Percentiles rank a stretch among this genome's conserved stretches.
Evolutionary conservation across 306 rosid genomes (phyloP).

Genomic region (Sesbania bispinosa): DNA sequence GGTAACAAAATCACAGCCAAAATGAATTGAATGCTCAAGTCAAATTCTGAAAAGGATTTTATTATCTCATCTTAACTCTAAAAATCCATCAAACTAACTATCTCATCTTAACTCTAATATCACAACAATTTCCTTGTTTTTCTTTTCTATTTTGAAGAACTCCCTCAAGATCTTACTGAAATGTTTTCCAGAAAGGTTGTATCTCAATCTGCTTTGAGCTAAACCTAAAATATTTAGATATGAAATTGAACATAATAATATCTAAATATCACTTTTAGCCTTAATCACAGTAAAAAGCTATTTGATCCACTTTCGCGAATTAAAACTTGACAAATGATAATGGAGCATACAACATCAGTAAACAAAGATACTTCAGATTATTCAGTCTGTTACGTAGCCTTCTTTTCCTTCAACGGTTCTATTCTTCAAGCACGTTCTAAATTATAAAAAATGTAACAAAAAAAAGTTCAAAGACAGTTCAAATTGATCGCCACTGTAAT

Average conservation of each 20-base stretch:
- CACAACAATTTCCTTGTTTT: background rate
- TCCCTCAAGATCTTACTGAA: background rate
- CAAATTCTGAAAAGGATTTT: background rate
- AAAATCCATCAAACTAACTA: too few relatives aligned
- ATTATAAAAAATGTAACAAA: background rate
- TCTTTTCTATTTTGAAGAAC: background rate
- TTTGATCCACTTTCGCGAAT: background rate
- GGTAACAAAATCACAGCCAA: background rate
- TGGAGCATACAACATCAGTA: background rate
- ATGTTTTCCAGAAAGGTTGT: background rate
- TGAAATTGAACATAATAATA: background rate
- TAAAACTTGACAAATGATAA: background rate
- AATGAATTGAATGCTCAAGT: background rate
- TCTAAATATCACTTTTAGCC: background rate
- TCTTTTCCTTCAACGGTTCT: background rate
- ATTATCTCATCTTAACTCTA: background rate
- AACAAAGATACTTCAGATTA: background rate
- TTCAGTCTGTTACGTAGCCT: background rate
- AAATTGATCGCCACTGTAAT: background rate
- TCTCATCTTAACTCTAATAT: background rate
- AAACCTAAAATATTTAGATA: background rate
- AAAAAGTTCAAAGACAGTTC: background rate
- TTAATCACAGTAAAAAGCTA: background rate
- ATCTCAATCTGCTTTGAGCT: background rate
- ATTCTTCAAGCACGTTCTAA: background rate